phyloP scores from a whole-genome alignment of 2,329 filamentous ascomycete species.

The Sporothrix schenckii region DNA sequence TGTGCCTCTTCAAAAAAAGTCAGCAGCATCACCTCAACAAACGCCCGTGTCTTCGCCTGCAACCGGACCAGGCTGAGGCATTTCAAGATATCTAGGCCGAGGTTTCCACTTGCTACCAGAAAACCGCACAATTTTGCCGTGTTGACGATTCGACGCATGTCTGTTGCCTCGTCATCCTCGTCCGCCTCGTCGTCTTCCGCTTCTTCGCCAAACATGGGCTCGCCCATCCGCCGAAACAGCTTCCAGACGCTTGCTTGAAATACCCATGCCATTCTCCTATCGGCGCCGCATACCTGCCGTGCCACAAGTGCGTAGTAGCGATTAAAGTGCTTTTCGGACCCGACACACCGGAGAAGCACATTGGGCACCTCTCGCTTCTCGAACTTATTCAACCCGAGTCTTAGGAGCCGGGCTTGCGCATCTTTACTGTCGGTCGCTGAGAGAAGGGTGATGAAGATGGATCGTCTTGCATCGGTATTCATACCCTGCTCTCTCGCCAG shows the following conservation, averaged over 20 bases:
- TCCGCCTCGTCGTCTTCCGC: constrained; percentile 59
- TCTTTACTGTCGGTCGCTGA: constrained; percentile 82
- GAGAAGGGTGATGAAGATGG: constrained; percentile 92
- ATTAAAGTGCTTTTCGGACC: constrained; percentile 83
- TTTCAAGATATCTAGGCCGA: constrained; percentile 59
- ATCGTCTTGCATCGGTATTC: constrained; percentile 81
- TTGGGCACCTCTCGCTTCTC: constrained; percentile 85
- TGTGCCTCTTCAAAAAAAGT: constrained; percentile 71
- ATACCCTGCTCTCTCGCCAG: constrained; percentile 82
- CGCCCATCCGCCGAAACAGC: constrained; percentile 82
- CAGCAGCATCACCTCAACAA: constrained; percentile 80
- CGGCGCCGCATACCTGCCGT: constrained; percentile 68
- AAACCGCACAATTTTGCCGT: constrained; percentile 59
- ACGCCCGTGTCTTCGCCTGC: constrained; percentile 73
- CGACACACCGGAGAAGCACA: constrained; percentile 84
- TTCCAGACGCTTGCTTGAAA: constrained; percentile 89
- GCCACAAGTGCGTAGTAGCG: constrained; percentile 91
- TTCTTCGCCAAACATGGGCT: constrained; percentile 69
- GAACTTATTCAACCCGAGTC: constrained; percentile 80
- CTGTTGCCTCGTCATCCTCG: constrained; percentile 49
- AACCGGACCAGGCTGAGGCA: constrained; percentile 78
- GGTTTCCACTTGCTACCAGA: constrained; percentile 51
- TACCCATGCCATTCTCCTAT: constrained; percentile 75
- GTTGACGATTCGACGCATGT: constrained; percentile 56
- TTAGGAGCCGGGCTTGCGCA: constrained; percentile 75